Base-by-base conservation (phyloP, 495 filamentous ascomycete genomes). In the Aspergillus cristatus region DNA sequence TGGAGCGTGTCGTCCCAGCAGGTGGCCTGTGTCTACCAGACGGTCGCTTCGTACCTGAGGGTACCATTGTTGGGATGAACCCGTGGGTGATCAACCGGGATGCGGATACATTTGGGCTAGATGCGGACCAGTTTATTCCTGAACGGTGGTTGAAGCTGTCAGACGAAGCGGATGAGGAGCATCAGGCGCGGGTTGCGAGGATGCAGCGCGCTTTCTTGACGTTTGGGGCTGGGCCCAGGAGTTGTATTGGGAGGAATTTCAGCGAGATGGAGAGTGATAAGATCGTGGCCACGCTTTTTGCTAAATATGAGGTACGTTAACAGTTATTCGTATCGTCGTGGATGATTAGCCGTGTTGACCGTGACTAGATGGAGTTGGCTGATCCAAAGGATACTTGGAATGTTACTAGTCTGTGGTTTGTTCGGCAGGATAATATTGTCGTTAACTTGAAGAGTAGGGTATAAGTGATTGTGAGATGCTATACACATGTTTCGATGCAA, bases 211-310 rank as follows among this genome's bases (percentile, higher is more conserved):
- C 51, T 43, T 37, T 67, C 40, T 46, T 74, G 2, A 63, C 53
- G 18, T 85, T 81, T 61, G 79, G 80, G 1, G 75, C 71, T 2
- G 80, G 80, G 3, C 61, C 61, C 11, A 52, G 81, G 25, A 70
- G 70, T 8, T 84, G 80, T 50, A 75, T 82, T 17, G 81, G 80
- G 3, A 67, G 70, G 67, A 82, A 87, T 46, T 78, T 88, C 38
- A 74, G 71, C 31, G 48, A 80, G 59, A 37, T 86, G 55, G 83
- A 88, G 68, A 78, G 84, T 35, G 84, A 80, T 46, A 88, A 88
- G 68, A 53, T 88, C 35, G 74, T 86, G 40, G 81, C 83, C 32
- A 81, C 69, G 38, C 65, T 86, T 45, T 62, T 87, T 42, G 62
- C 74, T 44, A 62, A 72, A 41, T 87, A 84, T 58, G 79, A 86